These are phyloP conservation scores for Vanrija sp. DNA, from an alignment of 1,284 basidiomycete genomes.

Conservation along the genomic window DNA sequence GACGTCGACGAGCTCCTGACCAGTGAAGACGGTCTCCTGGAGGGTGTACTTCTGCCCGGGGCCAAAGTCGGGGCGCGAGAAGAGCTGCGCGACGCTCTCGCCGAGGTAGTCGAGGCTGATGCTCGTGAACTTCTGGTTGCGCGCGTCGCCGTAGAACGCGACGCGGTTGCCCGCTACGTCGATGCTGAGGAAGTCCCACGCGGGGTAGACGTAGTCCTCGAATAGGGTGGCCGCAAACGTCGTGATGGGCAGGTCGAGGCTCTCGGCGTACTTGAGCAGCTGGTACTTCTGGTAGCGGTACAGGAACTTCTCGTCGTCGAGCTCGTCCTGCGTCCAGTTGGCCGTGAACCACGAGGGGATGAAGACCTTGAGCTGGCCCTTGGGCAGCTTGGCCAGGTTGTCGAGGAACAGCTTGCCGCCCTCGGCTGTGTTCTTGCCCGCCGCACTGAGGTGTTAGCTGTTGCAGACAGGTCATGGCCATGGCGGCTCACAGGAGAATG, in stretches of 20 bases:
- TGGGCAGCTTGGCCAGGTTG: neutral
- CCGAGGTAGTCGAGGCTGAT: constrained; percentile 2
- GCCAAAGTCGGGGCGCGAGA: neutral
- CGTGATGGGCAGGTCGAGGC: neutral
- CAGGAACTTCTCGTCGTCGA: neutral
- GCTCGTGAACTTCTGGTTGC: neutral
- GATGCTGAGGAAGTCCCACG: neutral
- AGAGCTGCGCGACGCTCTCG: constrained; percentile 7
- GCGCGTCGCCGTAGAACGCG: constrained; percentile 1
- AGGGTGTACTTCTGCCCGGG: constrained; percentile 4
- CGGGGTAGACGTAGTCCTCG: neutral
- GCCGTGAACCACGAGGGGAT: constrained; percentile 3
- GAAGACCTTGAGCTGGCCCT: neutral
- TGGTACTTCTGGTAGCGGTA: neutral
- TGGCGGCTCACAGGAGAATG: constrained; percentile 1
- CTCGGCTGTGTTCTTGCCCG: neutral
- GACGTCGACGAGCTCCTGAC: constrained; percentile 3
- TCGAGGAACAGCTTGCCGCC: neutral
- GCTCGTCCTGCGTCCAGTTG: constrained; percentile 2
- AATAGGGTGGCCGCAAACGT: neutral
- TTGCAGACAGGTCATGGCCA: neutral
- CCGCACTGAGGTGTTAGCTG: neutral
- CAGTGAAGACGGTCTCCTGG: constrained; percentile 6
- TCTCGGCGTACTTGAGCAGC: neutral
- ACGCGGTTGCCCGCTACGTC: neutral